Evolutionary conservation across 2,329 filamentous ascomycete species (phyloP), one percentile per base, ranked within the genome.

Genomic region (Capronia coronata): DNA sequence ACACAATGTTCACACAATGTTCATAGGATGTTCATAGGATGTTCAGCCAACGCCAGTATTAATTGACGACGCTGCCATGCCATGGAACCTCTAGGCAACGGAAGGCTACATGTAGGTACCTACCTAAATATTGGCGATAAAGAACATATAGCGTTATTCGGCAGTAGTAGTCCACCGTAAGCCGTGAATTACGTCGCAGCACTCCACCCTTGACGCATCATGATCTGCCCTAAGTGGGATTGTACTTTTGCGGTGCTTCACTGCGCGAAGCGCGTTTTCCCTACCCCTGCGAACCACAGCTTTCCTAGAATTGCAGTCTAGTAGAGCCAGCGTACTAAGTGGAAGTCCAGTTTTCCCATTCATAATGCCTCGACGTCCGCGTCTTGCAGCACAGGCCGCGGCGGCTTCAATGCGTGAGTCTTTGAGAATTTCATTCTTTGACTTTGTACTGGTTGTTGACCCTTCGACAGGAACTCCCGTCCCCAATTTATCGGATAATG

Each of bases 341-440:
- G n/a, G n/a, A n/a, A n/a, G n/a, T n/a, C n/a, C n/a, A n/a, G n/a
- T n/a, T n/a, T n/a, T n/a, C n/a, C n/a, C n/a, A n/a, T n/a, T n/a
- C 19, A 50, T 38, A 14, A 74, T 74, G 71, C 67, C 70, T 48
- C 64, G 71, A 59, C 71, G 70, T 57, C 64, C 66, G 41, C 64
- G 71, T 59, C 67, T 69, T 44, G 71, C 71, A 59, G 71, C 70
- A 14, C 69, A 72, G 56, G 71, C 70, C 57, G 71, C 71, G 52
- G 67, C 68, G n/a, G 66, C 70, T 54, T 72, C 69, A 22, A 63
- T 71, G 57, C 68, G 71, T 73, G 61, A 56, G 68, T 63, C 39
- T 9, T 23, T 7, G 14, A 27, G 8, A 22, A 34, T 23, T 6
- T 7, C 10, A 18, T 11, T n/a, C n/a, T n/a, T n/a, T n/a, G 10